Evolutionary conservation across 2,329 filamentous ascomycete species (phyloP), one percentile per base, ranked within the genome.

Genomic region (Trichoderma atroviride): DNA sequence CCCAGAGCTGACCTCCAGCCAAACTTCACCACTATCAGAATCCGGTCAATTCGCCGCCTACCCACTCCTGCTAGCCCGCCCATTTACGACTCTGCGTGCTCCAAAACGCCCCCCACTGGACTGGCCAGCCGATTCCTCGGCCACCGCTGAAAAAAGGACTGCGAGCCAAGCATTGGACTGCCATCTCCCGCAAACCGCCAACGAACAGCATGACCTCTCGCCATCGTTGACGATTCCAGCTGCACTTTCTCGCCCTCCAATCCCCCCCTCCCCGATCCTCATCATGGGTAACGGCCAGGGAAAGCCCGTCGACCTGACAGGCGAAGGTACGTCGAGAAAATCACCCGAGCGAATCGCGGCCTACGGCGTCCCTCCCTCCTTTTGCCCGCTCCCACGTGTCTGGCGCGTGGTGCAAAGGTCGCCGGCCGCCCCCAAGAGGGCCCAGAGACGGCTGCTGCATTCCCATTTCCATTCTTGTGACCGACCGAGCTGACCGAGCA

Each of bases 201-300:
- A 60, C 74, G 43, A 71, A 60, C 74, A 76, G 70, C 61, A 76
- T 77, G 75, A 74, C 72, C 67, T 61, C 74, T 73, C 70, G 69
- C 69, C 68, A 65, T 59, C 71, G 68, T 62, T 69, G 50, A 57
- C 72, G 66, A 72, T 78, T 43, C 47, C 33, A 66, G 29, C 55
- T 66, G 55, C 55, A 59, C 43, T 59, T 59, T 33, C 33, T 58
- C 62, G 55, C 59, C 37, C 72, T 73, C 76, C 72, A 73, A 50
- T 57, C 50, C 69, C 71, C 74, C 73, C 69, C 71, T 74, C 73
- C 74, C 70, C 73, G 72, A 70, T 72, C 71, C 71, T 65, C 73
- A 97, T 96, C 73, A 98, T 98, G 95, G 95, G 95, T 80, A 97
- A 98, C 84, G 92, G 91, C 79, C 94, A 95, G 82, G 94, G 94